A percentile compares a stretch with the other conserved stretches of the same genome.
Conservation (phyloP, 2,329 filamentous ascomycete species). For the Rhytidhysteron rufulum region DNA sequence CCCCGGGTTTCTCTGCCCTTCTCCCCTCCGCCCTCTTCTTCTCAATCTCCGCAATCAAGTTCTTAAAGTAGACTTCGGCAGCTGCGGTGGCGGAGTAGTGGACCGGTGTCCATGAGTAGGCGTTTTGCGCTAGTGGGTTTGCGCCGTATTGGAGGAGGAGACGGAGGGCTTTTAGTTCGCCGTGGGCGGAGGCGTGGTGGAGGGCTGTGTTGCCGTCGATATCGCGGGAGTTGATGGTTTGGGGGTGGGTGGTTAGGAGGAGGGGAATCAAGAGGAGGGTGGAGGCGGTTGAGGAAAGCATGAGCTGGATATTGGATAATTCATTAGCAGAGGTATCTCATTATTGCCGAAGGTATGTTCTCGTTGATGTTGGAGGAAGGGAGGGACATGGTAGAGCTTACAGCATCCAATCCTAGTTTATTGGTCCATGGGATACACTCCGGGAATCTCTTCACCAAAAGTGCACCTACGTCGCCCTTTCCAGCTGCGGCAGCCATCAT, state of each 20-base stretch:
- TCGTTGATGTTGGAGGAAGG: not conserved
- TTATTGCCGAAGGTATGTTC: not conserved
- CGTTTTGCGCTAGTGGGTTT: constrained; percentile 67
- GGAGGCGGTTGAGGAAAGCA: constrained; percentile 38
- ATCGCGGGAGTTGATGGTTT: constrained; percentile 48
- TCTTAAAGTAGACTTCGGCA: constrained; percentile 80
- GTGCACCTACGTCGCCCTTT: constrained; percentile 69
- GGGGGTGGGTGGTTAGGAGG: constrained; percentile 27
- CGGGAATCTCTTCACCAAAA: constrained; percentile 64
- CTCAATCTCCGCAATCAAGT: constrained; percentile 68
- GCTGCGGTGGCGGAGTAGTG: constrained; percentile 78
- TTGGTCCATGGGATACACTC: constrained; percentile 63
- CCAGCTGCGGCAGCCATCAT: constrained; percentile 71
- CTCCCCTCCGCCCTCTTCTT: constrained; percentile 51
- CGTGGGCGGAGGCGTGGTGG: constrained; percentile 80
- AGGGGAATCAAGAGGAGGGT: constrained; percentile 42
- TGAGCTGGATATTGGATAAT: constrained; percentile 23
- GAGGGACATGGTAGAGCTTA: constrained; percentile 33
- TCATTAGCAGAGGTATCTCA: not conserved
- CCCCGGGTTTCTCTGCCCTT: too few relatives aligned
- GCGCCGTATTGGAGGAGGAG: constrained; percentile 76
- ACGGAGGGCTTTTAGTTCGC: constrained; percentile 71
- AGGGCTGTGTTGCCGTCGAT: constrained; percentile 78
- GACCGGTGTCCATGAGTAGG: constrained; percentile 78
- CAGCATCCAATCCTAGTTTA: constrained; percentile 64